Base-by-base conservation (phyloP, 1,284 basidiomycete genomes). In the Leccinum pachyderme region DNA sequence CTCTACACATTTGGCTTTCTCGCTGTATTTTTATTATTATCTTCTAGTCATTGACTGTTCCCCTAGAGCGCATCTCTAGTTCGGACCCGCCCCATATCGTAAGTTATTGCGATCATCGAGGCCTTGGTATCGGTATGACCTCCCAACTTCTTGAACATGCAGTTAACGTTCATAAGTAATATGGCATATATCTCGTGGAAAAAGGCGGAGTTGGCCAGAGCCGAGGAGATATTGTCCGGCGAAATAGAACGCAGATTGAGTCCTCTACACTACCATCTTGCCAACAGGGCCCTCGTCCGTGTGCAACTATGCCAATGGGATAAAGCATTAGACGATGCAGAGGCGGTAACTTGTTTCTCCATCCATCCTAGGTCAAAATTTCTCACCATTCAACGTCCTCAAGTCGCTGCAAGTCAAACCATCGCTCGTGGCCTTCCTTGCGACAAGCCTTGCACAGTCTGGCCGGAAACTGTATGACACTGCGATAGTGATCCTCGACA, bases 261-360 rank as follows among this genome's bases (percentile, higher is more conserved):
- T 9, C 35, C 6, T 27, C 31, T 18, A 13, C 47, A 52, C 27
- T 47, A 49, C 25, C 28, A 49, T 45, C 49, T 56, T 43, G 64
- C 63, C 9, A 66, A 65, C n/a, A 37, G 64, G 12, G 55, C 66
- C n/a, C 49, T 65, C 5, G 18, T 69, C 11, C 57, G 50, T 6
- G 45, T 51, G 12, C 61, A 46, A 3, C 18, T 57, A 31, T 27
- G 24, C 27, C 39, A 48, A 11, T 61, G 57, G 56, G 49, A 55
- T 27, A 28, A 1, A 4, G 65, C 64, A 8, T 43, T 62, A 27
- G 41, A 63, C 0, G 63, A 66, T 9, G 58, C 54, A 27, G 44
- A 59, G 1, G n/a, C 7, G 49, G 66, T 67, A 57, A 44, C 1
- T 47, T 15, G 1, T 2, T 28, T 41, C 5, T 46, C 43, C 29